A percentile compares a stretch with the other conserved stretches of the same genome.
These are phyloP conservation scores for Catunica adiposa DNA, from an alignment of 2,329 filamentous ascomycete genomes.

Conservation along the genomic window DNA sequence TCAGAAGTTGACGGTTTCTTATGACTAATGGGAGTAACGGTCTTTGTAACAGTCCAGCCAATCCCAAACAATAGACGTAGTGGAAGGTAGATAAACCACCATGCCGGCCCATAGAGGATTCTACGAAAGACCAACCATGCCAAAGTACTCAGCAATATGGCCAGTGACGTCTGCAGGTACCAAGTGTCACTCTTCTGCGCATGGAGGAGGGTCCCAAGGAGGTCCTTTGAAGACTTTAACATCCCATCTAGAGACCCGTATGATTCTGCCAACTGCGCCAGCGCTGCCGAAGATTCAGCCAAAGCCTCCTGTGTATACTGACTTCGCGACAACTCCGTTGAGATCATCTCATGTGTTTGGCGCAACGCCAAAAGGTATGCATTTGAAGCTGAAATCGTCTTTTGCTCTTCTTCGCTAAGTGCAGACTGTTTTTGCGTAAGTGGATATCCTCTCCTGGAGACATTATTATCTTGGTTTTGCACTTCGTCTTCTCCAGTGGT, in stretches of 20 bases:
- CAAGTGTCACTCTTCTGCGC: slow-evolving; percentile 95
- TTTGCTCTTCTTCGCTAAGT: slow-evolving; percentile 49
- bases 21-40: slow-evolving; percentile 24
- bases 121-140: slow-evolving; percentile 75
- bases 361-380: slow-evolving; percentile 75
- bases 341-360: slow-evolving; percentile 74
- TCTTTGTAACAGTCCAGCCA: slow-evolving; percentile 37
- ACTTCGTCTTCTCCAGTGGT: slow-evolving; percentile 35
- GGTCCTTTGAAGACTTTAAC: slow-evolving; percentile 53
- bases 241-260: slow-evolving; percentile 68
- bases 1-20: slow-evolving; percentile 19
- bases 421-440: slow-evolving; percentile 19
- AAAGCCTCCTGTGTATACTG: slow-evolving; percentile 83
- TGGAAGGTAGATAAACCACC: slow-evolving; percentile 78
- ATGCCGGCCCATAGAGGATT: slow-evolving; percentile 72
- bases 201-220: slow-evolving; percentile 63
- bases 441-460: neutral
- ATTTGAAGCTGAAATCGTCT: slow-evolving; percentile 56
- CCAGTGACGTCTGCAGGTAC: slow-evolving; percentile 86
- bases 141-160: slow-evolving; percentile 60
- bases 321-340: slow-evolving; percentile 67
- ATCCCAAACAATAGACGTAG: slow-evolving; percentile 49
- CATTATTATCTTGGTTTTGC: slow-evolving; percentile 16
- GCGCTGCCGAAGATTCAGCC: slow-evolving; percentile 63
- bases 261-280: slow-evolving; percentile 63